Base-by-base conservation (phyloP, 116 monocot genomes). In the Dioscorea cayenensis region DNA sequence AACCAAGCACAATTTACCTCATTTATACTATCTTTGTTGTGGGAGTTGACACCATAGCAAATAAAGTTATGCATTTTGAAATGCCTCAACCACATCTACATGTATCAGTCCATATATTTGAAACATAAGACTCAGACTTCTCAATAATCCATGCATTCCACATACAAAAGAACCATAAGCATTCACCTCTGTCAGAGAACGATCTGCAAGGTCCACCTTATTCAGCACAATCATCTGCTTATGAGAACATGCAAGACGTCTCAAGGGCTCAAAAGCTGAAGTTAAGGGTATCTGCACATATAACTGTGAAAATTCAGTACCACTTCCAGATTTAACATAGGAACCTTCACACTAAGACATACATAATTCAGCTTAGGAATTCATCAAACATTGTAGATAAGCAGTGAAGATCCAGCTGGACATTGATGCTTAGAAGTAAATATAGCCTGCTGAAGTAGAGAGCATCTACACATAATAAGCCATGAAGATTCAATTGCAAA, bases 191-290 rank as follows among this genome's bases (percentile, higher is more conserved):
- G 86, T 86, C 35, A 71, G 65, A 38, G 73, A 72, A 20, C 65
- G 72, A 66, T 90, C 83, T 13, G 94, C 90, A 55, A 94, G 85
- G 65, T 94, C 94, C 20, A 77, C 62, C 75, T 90, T 94, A 73
- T 84, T 94, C 61, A 94, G 72, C 58, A 86, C 75, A 27, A 94
- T 75, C 36, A 94, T 70, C 23, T 82, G 85, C 69, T 68, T 86
- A 16, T 49, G n/a, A 7, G 76, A 76, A 69, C 27, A 60, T 0
- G 36, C 23, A 17, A 25, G 65, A 16, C 68, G 36, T 49, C 63
- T 68, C 66, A 78, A 65, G 16, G 68, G 68, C 73, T 78, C 71
- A 72, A 91, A 86, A 49, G 79, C 77, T 70, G 86, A 88, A 25
- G 91, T 73, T 1, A 71, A 28, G 5, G 94, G 94, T 36, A 85